phyloP scores from a whole-genome alignment of 2,329 filamentous ascomycete genomes.

The Furcasterigmium furcatum region DNA sequence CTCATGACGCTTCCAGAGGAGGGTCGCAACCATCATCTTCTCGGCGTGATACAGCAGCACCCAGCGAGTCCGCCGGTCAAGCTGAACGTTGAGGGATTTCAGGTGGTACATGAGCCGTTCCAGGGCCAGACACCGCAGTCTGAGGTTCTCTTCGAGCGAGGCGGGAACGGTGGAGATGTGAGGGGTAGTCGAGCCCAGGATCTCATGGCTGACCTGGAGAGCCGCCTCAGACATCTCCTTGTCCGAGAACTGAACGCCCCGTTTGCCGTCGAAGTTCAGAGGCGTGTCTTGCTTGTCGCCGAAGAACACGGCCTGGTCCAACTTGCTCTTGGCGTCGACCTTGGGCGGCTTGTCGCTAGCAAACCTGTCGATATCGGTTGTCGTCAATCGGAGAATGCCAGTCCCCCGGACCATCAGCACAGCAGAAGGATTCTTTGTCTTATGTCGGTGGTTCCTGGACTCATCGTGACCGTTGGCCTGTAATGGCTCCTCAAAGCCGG shows the following conservation, averaged over 20 bases:
- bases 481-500: conserved; percentile 58
- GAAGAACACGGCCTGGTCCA: conserved; percentile 94
- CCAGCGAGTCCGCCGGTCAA: conserved; percentile 73
- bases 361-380: conserved; percentile 58
- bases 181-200: conserved; percentile 72
- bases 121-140: conserved; percentile 68
- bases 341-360: conserved; percentile 53
- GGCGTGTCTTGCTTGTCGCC: conserved; percentile 79
- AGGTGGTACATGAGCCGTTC: conserved; percentile 73
- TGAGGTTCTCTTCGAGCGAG: conserved; percentile 78
- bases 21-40: conserved; percentile 76
- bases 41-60: conserved; percentile 84
- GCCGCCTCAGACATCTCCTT: conserved; percentile 76
- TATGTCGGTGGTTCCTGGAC: conserved; percentile 45
- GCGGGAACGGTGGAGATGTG: conserved; percentile 71
- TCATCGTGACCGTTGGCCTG: conserved; percentile 37
- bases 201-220: conserved; percentile 73
- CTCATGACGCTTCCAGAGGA: conserved; percentile 81
- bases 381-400: conserved; percentile 57
- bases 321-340: conserved; percentile 80
- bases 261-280: conserved; percentile 74
- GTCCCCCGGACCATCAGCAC: conserved; percentile 61
- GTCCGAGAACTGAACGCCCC: conserved; percentile 62
- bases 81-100: conserved; percentile 57
- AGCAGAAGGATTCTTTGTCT: conserved; percentile 59